A percentile compares a stretch with the other conserved stretches of the same genome.
Conservation (phyloP, 1,284 basidiomycete species). For the Filobasidium uniguttulatum region DNA sequence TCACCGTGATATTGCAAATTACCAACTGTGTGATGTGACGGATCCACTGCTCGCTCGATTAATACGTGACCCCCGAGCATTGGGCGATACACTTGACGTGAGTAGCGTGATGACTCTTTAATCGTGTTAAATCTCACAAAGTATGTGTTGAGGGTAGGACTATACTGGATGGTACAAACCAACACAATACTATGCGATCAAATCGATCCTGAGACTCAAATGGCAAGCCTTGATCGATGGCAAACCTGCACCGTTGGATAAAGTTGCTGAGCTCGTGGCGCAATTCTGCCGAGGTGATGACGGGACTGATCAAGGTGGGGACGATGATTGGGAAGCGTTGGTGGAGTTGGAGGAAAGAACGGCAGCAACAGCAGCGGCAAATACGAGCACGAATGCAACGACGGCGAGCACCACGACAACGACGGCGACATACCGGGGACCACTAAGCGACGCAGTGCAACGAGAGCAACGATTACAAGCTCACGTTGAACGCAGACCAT, state of each 20-base stretch:
- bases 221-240: conserved; percentile 14
- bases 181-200: conserved; percentile 15
- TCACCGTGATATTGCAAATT: conserved; percentile 71
- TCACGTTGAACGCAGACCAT: too few species aligned
- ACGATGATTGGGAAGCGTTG: neutral
- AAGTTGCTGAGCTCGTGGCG: conserved; percentile 10
- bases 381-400: too few species aligned
- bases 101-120: conserved; percentile 23
- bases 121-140: too few species aligned
- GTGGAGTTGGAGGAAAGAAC: neutral
- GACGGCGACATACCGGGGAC: neutral
- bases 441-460: neutral
- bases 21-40: conserved; percentile 80
- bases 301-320: neutral
- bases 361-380: neutral
- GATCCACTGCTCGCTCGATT: conserved; percentile 67
- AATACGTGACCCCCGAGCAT: conserved; percentile 56
- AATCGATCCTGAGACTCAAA: conserved; percentile 17
- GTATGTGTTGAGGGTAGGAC: too few species aligned
- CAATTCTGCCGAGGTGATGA: conserved; percentile 3
- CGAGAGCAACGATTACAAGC: too few species aligned
- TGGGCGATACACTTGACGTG: conserved; percentile 59
- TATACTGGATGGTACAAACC: conserved; percentile 17
- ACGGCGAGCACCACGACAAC: neutral
- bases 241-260: conserved; percentile 3